Conservation (phyloP, 2,329 filamentous ascomycete genomes). For the Mollisia scopiformis region DNA sequence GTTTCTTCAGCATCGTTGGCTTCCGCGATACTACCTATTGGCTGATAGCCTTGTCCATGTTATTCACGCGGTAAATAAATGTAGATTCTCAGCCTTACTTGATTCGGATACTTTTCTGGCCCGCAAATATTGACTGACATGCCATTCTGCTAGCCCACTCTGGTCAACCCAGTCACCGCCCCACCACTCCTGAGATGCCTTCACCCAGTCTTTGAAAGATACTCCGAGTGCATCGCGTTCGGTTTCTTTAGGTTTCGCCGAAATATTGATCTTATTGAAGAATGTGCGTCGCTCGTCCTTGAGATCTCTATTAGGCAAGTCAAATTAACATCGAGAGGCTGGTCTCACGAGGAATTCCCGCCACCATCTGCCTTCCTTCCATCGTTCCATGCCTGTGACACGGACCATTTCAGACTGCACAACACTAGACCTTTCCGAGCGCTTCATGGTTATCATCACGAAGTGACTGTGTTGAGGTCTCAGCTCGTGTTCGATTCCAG, state of each 20-base stretch:
- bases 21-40: neutral
- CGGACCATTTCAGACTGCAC: neutral
- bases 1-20: neutral
- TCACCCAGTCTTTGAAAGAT: neutral
- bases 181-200: neutral
- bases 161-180: neutral
- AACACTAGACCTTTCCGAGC: neutral
- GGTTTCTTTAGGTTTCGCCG: neutral
- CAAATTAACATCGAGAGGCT: neutral
- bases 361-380: neutral
- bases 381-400: neutral
- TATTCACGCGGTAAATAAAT: neutral
- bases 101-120: neutral
- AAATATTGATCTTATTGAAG: neutral
- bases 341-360: neutral
- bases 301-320: neutral
- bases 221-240: neutral
- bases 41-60: neutral
- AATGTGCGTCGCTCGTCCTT: neutral
- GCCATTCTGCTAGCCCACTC: neutral
- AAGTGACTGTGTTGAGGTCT: too few species aligned
- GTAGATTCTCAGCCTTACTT: neutral
- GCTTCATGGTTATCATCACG: neutral
- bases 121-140: neutral
- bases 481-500: too few species aligned